Base-by-base conservation (phyloP, 2,329 filamentous ascomycete genomes). In the Ilyonectria sp. region DNA sequence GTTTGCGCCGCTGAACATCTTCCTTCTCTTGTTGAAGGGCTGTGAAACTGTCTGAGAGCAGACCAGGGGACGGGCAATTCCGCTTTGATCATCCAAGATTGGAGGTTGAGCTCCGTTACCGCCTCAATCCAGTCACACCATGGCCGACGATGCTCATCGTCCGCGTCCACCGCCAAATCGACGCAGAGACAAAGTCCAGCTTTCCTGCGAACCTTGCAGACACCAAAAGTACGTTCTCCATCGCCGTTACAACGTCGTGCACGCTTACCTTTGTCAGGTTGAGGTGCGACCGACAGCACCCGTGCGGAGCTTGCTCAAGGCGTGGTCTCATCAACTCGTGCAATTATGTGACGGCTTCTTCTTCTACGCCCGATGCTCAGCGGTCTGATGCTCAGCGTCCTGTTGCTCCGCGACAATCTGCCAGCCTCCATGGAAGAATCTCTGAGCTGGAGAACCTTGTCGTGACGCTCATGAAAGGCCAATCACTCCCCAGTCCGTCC, bases 101-200 rank as follows among this genome's bases (percentile, higher is more conserved):
- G 21, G 44, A 52, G 33, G 53, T 52, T 57, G 17, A 57, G 43
- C 23, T 63, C 53, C 53, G 53, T 26, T 55, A 65, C 47, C 49
- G 49, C 49, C 62, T 5, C 47, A 60, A 55, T 33, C 29, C 55
- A 65, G 19, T 43, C 52, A 49, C 55, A 56, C 46, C 31, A 69
- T 69, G 67, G 35, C 57, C 21, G 60, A 64, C 47, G 15, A 56
- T 61, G n/a, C 67, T 62, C 68, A 63, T 43, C 61, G 53, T 61
- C 56, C 62, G 65, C 68, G 55, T 58, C 66, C 68, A 29, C 65
- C 62, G n/a, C 62, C 65, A 58, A 60, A 59, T 58, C 65, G 68
- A 58, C 65, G 68, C 40, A 60, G 65, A 58, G 68, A 70, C 59
- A 70, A 70, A 63, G 55, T 44, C 31, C 65, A 68, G 62, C 65